Conservation (phyloP, 2,329 filamentous ascomycete genomes). For the Cadophora sp. region DNA sequence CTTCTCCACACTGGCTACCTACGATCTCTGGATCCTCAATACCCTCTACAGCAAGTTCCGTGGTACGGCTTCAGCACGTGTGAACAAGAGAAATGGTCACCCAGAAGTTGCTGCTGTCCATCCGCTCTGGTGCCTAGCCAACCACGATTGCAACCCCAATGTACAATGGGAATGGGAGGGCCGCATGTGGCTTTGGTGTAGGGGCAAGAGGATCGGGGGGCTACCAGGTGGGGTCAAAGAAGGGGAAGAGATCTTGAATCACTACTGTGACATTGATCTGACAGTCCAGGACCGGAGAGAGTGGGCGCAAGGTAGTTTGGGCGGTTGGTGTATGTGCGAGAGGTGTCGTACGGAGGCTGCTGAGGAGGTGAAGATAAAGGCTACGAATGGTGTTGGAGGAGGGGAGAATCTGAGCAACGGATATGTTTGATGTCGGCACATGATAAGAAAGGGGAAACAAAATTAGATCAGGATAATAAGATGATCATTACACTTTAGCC, state of each 20-base stretch:
- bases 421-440: neutral
- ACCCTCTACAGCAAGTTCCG: conserved; percentile 93
- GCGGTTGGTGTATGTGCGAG: conserved; percentile 86
- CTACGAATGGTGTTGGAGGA: conserved; percentile 7
- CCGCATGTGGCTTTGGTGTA: conserved; percentile 72
- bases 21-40: conserved; percentile 86
- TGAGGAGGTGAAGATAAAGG: conserved; percentile 31
- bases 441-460: conserved; percentile 3
- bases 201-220: conserved; percentile 62
- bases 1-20: conserved; percentile 62
- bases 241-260: conserved; percentile 87
- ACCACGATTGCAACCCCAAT: conserved; percentile 95
- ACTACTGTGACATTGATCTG: conserved; percentile 89
- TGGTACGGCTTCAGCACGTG: conserved; percentile 86
- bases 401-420: conserved; percentile 11
- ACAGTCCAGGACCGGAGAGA: conserved; percentile 82
- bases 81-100: conserved; percentile 76
- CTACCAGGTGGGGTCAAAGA: conserved; percentile 68
- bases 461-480: conserved; percentile 13
- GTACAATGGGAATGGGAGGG: conserved; percentile 94
- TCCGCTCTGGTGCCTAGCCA: conserved; percentile 94
- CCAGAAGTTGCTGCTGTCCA: conserved; percentile 94
- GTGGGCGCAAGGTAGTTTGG: conserved; percentile 87
- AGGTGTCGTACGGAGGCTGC: conserved; percentile 78
- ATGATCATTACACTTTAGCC: neutral